Percentiles rank a stretch among this genome's conserved stretches.
phyloP scores from a whole-genome alignment of 345 rosid genomes.

The Sonneratia caseolaris region DNA sequence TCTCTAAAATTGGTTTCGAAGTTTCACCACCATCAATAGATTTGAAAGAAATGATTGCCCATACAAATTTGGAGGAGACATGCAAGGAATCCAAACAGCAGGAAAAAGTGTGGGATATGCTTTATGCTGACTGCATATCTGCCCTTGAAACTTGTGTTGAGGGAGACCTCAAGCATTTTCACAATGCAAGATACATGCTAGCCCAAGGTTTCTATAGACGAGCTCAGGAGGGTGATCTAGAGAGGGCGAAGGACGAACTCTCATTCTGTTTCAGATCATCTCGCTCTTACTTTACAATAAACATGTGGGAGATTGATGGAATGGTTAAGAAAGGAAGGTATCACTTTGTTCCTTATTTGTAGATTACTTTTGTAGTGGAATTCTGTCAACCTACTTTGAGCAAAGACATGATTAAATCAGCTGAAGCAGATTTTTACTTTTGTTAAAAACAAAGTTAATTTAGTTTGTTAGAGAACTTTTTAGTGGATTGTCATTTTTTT shows the following conservation, averaged over 20 bases:
- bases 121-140: constrained; percentile 76
- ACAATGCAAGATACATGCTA: constrained; percentile 94
- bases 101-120: constrained; percentile 76
- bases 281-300: constrained; percentile 84
- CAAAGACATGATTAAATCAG: neutral
- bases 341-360: neutral
- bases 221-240: constrained; percentile 65
- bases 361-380: neutral
- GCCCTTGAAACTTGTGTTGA: constrained; percentile 81
- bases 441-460: neutral
- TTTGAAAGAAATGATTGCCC: constrained; percentile 29
- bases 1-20: constrained; percentile 37
- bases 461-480: neutral
- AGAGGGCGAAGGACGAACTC: constrained; percentile 87
- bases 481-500: neutral
- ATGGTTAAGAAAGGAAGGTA: constrained; percentile 95
- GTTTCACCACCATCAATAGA: constrained; percentile 26
- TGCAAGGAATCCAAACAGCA: constrained; percentile 34
- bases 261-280: constrained; percentile 91
- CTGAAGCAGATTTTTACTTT: neutral
- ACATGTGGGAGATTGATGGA: constrained; percentile 99
- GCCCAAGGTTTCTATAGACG: constrained; percentile 77
- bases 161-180: constrained; percentile 97
- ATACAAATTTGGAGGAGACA: constrained; percentile 27
- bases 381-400: neutral